A percentile compares a stretch with the other conserved stretches of the same genome.
These are phyloP conservation scores for Metschnikowia borealis DNA, from an alignment of 805 yeast genomes.

Conservation along the genomic window DNA sequence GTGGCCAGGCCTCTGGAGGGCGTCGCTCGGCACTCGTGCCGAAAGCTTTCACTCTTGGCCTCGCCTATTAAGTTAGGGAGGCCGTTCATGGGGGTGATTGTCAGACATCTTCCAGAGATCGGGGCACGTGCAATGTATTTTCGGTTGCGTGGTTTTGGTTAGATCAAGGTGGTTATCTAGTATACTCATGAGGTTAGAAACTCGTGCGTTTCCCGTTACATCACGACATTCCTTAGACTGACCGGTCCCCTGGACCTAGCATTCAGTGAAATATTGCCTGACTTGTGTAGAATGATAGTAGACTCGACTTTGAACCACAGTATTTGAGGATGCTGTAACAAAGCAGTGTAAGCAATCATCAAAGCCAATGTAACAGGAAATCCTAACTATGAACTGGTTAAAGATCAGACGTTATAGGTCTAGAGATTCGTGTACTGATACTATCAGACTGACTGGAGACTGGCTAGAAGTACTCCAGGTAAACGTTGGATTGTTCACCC, in stretches of 20 bases:
- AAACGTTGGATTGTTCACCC: no score
- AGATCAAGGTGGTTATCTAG: constrained; percentile 41
- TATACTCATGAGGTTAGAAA: constrained; percentile 34
- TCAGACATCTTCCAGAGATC: constrained; percentile 10
- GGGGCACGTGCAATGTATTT: constrained; percentile 11
- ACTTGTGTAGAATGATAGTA: no score
- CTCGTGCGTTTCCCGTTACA: constrained; percentile 43
- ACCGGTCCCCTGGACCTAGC: background rate
- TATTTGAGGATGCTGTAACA: no score
- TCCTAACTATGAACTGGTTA: no score
- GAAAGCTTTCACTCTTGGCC: constrained; percentile 20
- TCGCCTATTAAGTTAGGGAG: constrained; percentile 43
- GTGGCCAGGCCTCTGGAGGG: constrained; percentile 8
- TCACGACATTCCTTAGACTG: constrained; percentile 29
- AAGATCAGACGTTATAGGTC: no score
- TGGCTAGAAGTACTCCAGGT: no score
- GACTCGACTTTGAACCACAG: no score
- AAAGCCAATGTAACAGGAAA: no score
- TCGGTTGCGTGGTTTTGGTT: constrained; percentile 29
- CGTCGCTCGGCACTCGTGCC: constrained; percentile 20
- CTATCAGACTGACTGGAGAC: no score
- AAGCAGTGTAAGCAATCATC: no score
- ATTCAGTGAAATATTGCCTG: no score
- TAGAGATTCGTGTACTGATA: no score
- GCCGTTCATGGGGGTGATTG: constrained; percentile 17